phyloP scores from a whole-genome alignment of 1,139 yeast species.

The Yamadazyma aaseri region DNA sequence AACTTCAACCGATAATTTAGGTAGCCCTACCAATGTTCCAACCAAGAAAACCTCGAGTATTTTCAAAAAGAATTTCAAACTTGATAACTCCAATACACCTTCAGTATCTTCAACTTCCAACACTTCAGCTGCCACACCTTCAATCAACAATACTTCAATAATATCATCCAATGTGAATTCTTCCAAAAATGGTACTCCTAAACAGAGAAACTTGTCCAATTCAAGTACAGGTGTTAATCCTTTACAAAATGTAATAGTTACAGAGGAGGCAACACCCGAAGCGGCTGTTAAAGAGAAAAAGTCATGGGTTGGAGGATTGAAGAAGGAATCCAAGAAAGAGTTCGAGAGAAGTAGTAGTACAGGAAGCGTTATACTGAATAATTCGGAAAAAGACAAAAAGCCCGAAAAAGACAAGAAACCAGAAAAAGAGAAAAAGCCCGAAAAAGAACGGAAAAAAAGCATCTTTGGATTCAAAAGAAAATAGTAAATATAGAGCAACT shows the following conservation, averaged over 20 bases:
- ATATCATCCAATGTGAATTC: constrained; percentile 1
- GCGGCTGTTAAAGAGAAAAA: constrained; percentile 32
- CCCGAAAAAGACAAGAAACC: constrained; percentile 21
- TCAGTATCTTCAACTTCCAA: constrained; percentile 5
- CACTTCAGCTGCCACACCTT: constrained; percentile 1
- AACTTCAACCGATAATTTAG: constrained; percentile 1
- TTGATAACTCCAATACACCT: constrained; percentile 19
- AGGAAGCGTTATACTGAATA: constrained; percentile 13
- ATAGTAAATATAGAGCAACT: too few species aligned
- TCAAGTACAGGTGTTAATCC: constrained; percentile 8
- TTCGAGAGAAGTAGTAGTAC: constrained; percentile 16
- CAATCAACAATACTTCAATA: constrained; percentile 1
- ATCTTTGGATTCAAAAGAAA: constrained; percentile 42
- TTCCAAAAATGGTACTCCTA: constrained; percentile 1
- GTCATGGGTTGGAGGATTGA: constrained; percentile 45
- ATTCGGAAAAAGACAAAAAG: constrained; percentile 6
- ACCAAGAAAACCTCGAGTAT: constrained; percentile 15
- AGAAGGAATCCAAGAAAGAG: constrained; percentile 21
- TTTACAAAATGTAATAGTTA: constrained; percentile 1
- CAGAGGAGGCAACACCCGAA: constrained; percentile 5
- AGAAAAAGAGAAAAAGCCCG: constrained; percentile 6
- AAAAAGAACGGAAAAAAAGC: constrained; percentile 28
- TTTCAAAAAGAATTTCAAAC: constrained; percentile 33
- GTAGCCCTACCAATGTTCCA: constrained; percentile 5
- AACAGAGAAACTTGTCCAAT: constrained; percentile 5